Percentiles rank a stretch among this genome's conserved stretches.
These are phyloP conservation scores for Malassezia psittaci DNA, from an alignment of 1,284 basidiomycete species.

Conservation along the genomic window DNA sequence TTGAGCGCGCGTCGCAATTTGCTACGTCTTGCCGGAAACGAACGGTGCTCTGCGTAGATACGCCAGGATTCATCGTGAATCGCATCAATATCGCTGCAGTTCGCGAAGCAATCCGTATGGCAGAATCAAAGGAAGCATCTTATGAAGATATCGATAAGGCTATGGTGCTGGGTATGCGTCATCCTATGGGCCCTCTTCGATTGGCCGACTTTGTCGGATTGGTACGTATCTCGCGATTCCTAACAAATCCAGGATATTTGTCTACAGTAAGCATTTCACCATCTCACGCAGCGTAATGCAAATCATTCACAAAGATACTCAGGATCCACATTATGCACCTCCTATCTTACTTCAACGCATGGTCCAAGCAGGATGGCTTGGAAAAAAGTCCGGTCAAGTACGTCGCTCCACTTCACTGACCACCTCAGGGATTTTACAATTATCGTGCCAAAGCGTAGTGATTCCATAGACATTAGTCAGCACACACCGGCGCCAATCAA, in stretches of 20 bases:
- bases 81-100: slow-evolving; percentile 76
- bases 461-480: background rate
- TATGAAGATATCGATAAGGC: slow-evolving; percentile 92
- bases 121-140: slow-evolving; percentile 83
- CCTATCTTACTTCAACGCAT: slow-evolving; percentile 78
- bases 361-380: slow-evolving; percentile 91
- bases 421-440: slow-evolving; percentile 38
- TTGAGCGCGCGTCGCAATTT: slow-evolving; percentile 68
- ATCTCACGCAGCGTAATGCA: slow-evolving; percentile 30
- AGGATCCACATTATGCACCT: slow-evolving; percentile 94
- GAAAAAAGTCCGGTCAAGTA: slow-evolving; percentile 60
- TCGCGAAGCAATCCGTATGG: slow-evolving; percentile 81
- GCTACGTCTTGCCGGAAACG: slow-evolving; percentile 77
- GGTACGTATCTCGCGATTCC: slow-evolving; percentile 25
- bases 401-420: slow-evolving; percentile 2
- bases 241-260: slow-evolving; percentile 4
- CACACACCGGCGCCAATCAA: background rate
- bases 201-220: slow-evolving; percentile 66
- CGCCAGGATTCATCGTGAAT: slow-evolving; percentile 60
- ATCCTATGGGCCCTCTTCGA: slow-evolving; percentile 68
- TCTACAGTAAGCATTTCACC: background rate
- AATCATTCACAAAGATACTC: slow-evolving; percentile 57
- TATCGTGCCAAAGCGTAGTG: slow-evolving; percentile 15
- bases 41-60: slow-evolving; percentile 55
- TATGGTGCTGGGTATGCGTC: slow-evolving; percentile 82